phyloP scores from a whole-genome alignment of 768 basidiomycete genomes.

The Pleurotus giganteus region DNA sequence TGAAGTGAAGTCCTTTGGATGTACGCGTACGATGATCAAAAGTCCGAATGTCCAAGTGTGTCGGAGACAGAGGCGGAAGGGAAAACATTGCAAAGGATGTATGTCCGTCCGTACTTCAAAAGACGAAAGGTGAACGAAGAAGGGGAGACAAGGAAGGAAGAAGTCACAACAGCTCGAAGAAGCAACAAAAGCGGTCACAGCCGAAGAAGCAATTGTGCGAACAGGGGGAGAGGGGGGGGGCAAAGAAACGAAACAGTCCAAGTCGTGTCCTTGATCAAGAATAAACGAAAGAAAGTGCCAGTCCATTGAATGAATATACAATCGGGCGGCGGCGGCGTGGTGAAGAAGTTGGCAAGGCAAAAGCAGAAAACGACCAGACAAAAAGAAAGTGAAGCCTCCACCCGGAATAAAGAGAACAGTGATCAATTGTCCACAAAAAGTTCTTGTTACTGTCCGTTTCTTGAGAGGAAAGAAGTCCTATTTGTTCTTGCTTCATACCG shows the following conservation, averaged over 20 bases:
- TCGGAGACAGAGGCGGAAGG: too few species aligned
- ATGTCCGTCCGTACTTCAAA: too few species aligned
- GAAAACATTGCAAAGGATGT: too few species aligned
- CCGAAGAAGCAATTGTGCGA: not conserved
- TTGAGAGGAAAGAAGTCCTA: not conserved
- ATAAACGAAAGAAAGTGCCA: conserved; percentile 9
- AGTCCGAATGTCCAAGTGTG: too few species aligned
- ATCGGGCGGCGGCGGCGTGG: not conserved
- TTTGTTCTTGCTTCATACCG: not conserved
- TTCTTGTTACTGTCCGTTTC: not conserved
- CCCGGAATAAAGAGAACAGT: not conserved
- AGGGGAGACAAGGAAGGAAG: not conserved
- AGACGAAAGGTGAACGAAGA: too few species aligned
- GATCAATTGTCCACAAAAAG: not conserved
- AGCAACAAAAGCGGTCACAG: not conserved
- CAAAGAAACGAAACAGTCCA: not conserved
- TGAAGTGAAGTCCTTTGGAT: too few species aligned
- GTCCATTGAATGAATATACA: conserved; percentile 2
- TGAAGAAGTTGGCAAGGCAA: not conserved
- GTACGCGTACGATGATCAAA: too few species aligned
- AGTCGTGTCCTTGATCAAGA: not conserved
- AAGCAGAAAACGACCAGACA: too few species aligned
- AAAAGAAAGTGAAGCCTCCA: conserved; percentile 10
- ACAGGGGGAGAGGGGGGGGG: too few species aligned
- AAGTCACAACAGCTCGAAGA: too few species aligned